Conservation (phyloP, 2,329 filamentous ascomycete species). For the Ascochyta clinopodiicola region DNA sequence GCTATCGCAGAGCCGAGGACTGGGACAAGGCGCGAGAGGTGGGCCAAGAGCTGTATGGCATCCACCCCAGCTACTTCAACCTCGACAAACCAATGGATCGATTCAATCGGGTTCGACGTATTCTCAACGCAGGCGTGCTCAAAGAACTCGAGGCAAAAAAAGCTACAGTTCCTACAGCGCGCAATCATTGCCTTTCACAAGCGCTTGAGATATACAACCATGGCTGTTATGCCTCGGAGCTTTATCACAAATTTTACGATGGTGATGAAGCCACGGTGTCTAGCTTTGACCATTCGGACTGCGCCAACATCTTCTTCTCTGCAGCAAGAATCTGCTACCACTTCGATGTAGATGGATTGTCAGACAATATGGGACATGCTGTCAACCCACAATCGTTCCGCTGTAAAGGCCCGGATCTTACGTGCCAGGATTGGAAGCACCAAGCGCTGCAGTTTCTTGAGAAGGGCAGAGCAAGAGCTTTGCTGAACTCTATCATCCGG, state of each 20-base stretch:
- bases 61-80: slow-evolving; percentile 1
- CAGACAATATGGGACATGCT: not conserved
- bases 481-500: not conserved
- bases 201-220: slow-evolving; percentile 4
- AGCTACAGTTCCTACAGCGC: not conserved
- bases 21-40: slow-evolving; percentile 1
- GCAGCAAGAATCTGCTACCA: not conserved
- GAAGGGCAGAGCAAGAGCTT: not conserved
- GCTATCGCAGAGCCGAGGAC: not conserved
- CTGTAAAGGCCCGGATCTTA: not conserved
- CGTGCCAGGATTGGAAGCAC: not conserved
- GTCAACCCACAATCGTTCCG: not conserved
- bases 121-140: not conserved
- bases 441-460: slow-evolving; percentile 1
- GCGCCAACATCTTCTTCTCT: slow-evolving; percentile 4
- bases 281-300: not conserved
- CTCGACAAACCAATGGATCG: slow-evolving; percentile 1
- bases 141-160: not conserved
- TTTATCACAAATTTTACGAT: not conserved
- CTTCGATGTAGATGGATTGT: not conserved
- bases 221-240: not conserved
- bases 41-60: not conserved
- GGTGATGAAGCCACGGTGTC: not conserved
- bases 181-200: not conserved
- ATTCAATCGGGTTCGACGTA: not conserved